Percentiles rank a stretch among this genome's conserved stretches.
Evolutionary conservation across 768 basidiomycete species (phyloP).

Genomic region (Sporobolomyces pararoseus): DNA sequence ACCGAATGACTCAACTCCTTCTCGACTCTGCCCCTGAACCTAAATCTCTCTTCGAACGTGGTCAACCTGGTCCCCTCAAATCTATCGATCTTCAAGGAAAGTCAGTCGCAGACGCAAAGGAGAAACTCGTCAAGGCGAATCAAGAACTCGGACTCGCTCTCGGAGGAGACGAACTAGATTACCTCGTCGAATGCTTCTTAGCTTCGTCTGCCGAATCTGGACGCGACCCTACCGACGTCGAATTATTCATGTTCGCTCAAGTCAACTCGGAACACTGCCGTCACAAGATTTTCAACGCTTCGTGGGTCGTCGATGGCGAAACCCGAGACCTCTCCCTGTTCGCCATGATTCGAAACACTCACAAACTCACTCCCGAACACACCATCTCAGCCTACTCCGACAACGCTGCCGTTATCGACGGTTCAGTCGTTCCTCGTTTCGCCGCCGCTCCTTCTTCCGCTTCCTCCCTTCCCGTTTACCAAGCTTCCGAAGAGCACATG

Average conservation of each 20-base stretch:
- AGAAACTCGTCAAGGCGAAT: slow-evolving; percentile 71
- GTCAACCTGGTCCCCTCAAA: slow-evolving; percentile 64
- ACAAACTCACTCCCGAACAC: slow-evolving; percentile 65
- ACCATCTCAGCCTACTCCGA: slow-evolving; percentile 97
- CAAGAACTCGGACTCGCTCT: slow-evolving; percentile 82
- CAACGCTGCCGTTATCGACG: slow-evolving; percentile 90
- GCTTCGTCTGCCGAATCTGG: slow-evolving; percentile 48
- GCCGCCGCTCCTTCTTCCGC: slow-evolving; percentile 49
- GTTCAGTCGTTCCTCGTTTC: slow-evolving; percentile 71
- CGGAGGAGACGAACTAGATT: slow-evolving; percentile 81
- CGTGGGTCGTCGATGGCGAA: slow-evolving; percentile 81
- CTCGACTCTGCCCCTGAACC: slow-evolving; percentile 61
- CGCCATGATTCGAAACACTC: slow-evolving; percentile 96
- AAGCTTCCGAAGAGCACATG: slow-evolving; percentile 63
- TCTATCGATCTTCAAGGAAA: slow-evolving; percentile 61
- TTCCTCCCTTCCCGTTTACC: slow-evolving; percentile 55
- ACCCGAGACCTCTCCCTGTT: slow-evolving; percentile 71
- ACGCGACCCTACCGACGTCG: slow-evolving; percentile 90
- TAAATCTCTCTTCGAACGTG: slow-evolving; percentile 55
- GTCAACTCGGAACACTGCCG: slow-evolving; percentile 99
- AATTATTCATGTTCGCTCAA: slow-evolving; percentile 99
- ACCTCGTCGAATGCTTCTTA: slow-evolving; percentile 82
- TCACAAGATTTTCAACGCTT: slow-evolving; percentile 98
- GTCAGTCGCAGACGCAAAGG: slow-evolving; percentile 55
- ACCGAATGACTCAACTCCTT: slow-evolving; percentile 92